Base-by-base conservation (phyloP, 1,284 basidiomycete genomes). In the Cutaneotrichosporon dermatis region DNA sequence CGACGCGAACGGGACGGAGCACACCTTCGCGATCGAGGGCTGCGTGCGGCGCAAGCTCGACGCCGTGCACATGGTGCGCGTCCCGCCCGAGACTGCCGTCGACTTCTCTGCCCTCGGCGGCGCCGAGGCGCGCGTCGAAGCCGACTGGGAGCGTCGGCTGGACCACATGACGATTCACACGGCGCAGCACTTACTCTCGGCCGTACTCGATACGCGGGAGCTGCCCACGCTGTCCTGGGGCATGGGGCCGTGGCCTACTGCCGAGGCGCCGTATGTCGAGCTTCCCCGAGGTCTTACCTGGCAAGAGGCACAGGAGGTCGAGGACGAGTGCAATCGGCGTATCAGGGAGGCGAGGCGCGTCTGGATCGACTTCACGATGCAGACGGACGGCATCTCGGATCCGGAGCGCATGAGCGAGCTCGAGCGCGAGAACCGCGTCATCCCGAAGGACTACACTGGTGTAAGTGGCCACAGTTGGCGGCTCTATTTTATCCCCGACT, bases 111-210 rank as follows among this genome's bases (percentile, higher is more conserved):
- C 50, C 2, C 56, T 65, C 2, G 56, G 50, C 12, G 88, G 88
- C 2, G 70, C 77, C 0, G 74, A 80, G 55, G 86, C 90, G 5
- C 79, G 76, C 33, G 83, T 86, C 50, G 76, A 85, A 15, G 80
- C 82, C 13, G 90, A 88, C 41, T 87, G 83, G 79, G 83, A 84
- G 57, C 80, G 88, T 63, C 82, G 91, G 64, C 81, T 86, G 58
- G 90, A 94, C 71, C 89, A 91, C 79, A 90, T 88, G 86, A 83
- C 86, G 9, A 85, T 89, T 81, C 88, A 91, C 71, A 91, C 89
- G 0, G 86, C 85, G 0, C 89, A 92, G 72, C 89, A 92, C 68
- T 81, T 92, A 48, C 83, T 93, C 37, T 92, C 90, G 3, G 89
- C 90, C 0, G 80, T 92, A 6, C 81, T 92, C 4, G 89, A 93